These are phyloP conservation scores for Lodderomyces elongisporus DNA, from an alignment of 1,139 yeast species.

Conservation along the genomic window DNA sequence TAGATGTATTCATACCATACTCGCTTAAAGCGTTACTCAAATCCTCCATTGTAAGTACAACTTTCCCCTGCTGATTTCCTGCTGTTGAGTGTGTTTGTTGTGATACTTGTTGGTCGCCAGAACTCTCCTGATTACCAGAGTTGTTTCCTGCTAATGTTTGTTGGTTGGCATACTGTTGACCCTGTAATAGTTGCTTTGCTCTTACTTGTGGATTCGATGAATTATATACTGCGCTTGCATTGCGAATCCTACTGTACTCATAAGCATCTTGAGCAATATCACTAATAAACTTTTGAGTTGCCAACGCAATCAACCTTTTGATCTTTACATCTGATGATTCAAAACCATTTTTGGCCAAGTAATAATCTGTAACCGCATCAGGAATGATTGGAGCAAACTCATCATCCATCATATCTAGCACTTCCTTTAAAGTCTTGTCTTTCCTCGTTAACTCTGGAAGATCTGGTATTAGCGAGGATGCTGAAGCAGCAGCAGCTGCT, in stretches of 20 bases:
- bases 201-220: slow-evolving; percentile 83
- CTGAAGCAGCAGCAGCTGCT: slow-evolving; percentile 9
- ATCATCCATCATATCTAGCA: slow-evolving; percentile 77
- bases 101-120: slow-evolving; percentile 24
- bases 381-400: slow-evolving; percentile 96
- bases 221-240: slow-evolving; percentile 75
- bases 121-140: slow-evolving; percentile 37
- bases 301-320: slow-evolving; percentile 82
- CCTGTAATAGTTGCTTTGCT: slow-evolving; percentile 71
- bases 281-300: slow-evolving; percentile 91
- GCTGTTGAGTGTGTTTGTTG: slow-evolving; percentile 37
- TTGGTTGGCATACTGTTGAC: slow-evolving; percentile 54
- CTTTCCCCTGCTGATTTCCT: slow-evolving; percentile 67
- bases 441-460: slow-evolving; percentile 72
- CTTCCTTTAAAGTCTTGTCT: slow-evolving; percentile 83
- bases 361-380: slow-evolving; percentile 95
- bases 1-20: slow-evolving; percentile 82
- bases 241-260: slow-evolving; percentile 87
- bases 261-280: slow-evolving; percentile 97
- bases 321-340: slow-evolving; percentile 75
- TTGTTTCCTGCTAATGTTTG: slow-evolving; percentile 37
- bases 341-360: slow-evolving; percentile 83
- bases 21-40: slow-evolving; percentile 83
- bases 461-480: slow-evolving; percentile 33
- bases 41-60: slow-evolving; percentile 84